Evolutionary conservation across 2,329 filamentous ascomycete genomes (phyloP).

Genomic region (Trichoderma harzianum): DNA sequence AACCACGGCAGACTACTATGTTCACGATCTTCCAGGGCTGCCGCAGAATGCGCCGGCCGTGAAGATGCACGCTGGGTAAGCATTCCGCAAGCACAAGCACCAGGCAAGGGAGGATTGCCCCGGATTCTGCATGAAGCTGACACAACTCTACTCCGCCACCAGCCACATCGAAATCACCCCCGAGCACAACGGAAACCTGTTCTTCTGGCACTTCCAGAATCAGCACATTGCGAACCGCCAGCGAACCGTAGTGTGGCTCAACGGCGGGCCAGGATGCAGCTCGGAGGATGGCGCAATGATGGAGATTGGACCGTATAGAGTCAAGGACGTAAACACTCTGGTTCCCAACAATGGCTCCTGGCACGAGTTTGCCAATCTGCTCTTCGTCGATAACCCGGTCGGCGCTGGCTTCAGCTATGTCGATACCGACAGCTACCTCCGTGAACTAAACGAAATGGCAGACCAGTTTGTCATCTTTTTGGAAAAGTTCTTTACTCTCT

Average conservation of each 20-base stretch:
- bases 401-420: constrained; percentile 96
- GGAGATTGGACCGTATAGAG: constrained; percentile 89
- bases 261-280: constrained; percentile 94
- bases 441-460: constrained; percentile 85
- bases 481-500: constrained; percentile 85
- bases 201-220: constrained; percentile 98
- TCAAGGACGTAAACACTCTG: constrained; percentile 70
- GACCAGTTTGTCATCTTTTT: constrained; percentile 83
- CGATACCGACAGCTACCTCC: constrained; percentile 80
- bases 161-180: constrained; percentile 90
- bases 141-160: constrained; percentile 21
- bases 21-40: constrained; percentile 78
- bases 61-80: constrained; percentile 98
- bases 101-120: neutral
- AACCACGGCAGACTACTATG: constrained; percentile 75
- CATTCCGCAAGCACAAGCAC: constrained; percentile 19
- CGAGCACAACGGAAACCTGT: constrained; percentile 85
- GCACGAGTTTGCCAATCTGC: constrained; percentile 95
- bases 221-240: constrained; percentile 89
- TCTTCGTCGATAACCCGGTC: constrained; percentile 96
- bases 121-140: constrained; percentile 23
- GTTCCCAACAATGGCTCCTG: constrained; percentile 89
- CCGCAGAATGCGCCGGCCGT: constrained; percentile 68
- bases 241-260: constrained; percentile 93
- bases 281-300: constrained; percentile 96